Evolutionary conservation across 192 early-diverging fungal genomes (phyloP), one percentile per base, ranked within the genome.

Genomic region (Backusella sp.): DNA sequence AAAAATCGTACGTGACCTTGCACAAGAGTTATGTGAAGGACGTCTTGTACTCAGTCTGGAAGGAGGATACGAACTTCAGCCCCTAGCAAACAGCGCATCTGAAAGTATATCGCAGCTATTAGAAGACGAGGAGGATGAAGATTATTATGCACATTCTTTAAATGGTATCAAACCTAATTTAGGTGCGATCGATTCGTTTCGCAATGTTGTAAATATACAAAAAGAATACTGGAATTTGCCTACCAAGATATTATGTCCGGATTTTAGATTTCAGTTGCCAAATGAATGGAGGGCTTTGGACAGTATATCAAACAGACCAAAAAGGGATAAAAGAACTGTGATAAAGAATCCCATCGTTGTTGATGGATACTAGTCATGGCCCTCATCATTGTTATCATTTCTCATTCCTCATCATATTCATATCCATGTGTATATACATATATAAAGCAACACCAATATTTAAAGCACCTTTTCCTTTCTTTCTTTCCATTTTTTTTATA

Each of bases 41-140:
- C 83, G 89, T 9, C 70, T 94, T 17, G 92, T 91, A 42, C 70
- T 94, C 26, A 88, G 84, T 8, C 66, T 94, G 12, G 93, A 94
- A 80, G 91, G 85, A 56, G 86, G 86, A 4, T 87, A 87, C 35
- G 86, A 83, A 37, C 79, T 87, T 56, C 84, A 87, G 34, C 82
- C 86, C 11, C 44, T 87, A 3, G 83, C 86, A 17, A 70, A 77
- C 2, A 81, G 79, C 9, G 83, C 83, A 2, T 73, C 82, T 12
- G 81, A 83, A 8, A 84, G 83, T 76, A 75, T 84, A 4, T 79
- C 79, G 17, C 83, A 87, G 17, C 70, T 87, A 8, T 68, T 87
- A 70, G 52, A 80, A 59, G 80, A 75, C 0, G 74, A 76, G 42
- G 80, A 80, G 3, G 82, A 79, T 42, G 75, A 70, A 28, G 36